Base-by-base conservation (phyloP, 73 alveolate species). In the Symbiodinium natans region DNA sequence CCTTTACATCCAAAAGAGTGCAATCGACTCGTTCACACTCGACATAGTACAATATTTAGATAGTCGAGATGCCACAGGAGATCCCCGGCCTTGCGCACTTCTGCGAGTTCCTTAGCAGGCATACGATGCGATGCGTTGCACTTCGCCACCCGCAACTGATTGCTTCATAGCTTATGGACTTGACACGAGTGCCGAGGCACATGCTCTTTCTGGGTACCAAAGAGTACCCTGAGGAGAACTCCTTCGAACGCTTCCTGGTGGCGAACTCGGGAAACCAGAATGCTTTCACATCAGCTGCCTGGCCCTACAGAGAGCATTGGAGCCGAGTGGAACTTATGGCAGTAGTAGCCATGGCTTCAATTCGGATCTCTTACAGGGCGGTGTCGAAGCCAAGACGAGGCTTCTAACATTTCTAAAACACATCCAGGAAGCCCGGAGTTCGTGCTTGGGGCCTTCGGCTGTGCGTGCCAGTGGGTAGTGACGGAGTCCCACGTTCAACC, bases 141-240 rank as follows among this genome's bases (percentile, higher is more conserved):
- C n/a, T n/a, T n/a, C n/a, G n/a, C n/a, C n/a, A n/a, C n/a, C n/a
- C n/a, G n/a, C n/a, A n/a, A n/a, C n/a, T n/a, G n/a, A n/a, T n/a
- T n/a, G 71, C 71, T 52, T 52, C 71, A 52, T 23, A 52, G 3
- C 71, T 29, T 52, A 23, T 52, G 71, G 15, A 21, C 71, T 21
- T 52, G 71, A 23, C 17, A 52, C 17, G 71, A 52, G 71, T 2
- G 71, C 94, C 83, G 42, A 88, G 95, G 95, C 95, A 88, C 82
- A 88, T 88, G 95, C 95, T 88, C 0, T 88, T 88, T 59, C 85
- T 88, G 85, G 95, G 95, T 63, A 88, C 95, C 95, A 88, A 88
- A 88, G 95, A 88, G 95, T 88, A 88, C 95, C 95, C 95, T 0
- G 95, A 88, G 71, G 95, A 88, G 85, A 88, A 88, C 43, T 88